phyloP scores from a whole-genome alignment of 1,284 basidiomycete species.

The Leccinum pallidistipes region DNA sequence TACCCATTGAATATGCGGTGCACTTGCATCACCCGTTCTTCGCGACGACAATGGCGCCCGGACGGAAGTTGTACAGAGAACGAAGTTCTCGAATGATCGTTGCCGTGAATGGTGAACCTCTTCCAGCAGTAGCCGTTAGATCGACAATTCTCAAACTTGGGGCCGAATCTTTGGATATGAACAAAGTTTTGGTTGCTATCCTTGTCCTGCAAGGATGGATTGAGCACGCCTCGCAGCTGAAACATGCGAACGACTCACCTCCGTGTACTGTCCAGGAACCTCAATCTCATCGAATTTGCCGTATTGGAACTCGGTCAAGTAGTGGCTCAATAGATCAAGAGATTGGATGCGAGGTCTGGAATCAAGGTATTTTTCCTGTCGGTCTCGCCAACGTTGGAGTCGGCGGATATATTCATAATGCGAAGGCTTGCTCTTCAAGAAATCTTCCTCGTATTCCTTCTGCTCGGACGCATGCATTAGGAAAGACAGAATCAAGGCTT shows the following conservation, averaged over 20 bases:
- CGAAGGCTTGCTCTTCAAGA: slow-evolving; percentile 79
- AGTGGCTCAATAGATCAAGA: slow-evolving; percentile 91
- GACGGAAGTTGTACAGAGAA: slow-evolving; percentile 94
- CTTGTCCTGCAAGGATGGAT: slow-evolving; percentile 64
- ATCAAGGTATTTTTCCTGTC: slow-evolving; percentile 87
- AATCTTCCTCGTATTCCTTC: slow-evolving; percentile 93
- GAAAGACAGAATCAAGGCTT: not conserved
- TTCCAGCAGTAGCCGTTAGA: slow-evolving; percentile 87
- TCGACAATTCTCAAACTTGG: slow-evolving; percentile 89
- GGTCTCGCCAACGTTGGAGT: slow-evolving; percentile 92
- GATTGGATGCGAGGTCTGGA: slow-evolving; percentile 81
- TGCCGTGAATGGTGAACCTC: slow-evolving; percentile 90
- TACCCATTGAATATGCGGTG: slow-evolving; percentile 93
- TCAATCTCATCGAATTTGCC: slow-evolving; percentile 98
- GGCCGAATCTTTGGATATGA: slow-evolving; percentile 88
- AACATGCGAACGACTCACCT: slow-evolving; percentile 50
- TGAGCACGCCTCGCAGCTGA: slow-evolving; percentile 4
- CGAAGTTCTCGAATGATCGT: slow-evolving; percentile 85
- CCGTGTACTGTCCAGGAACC: slow-evolving; percentile 97
- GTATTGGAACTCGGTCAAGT: slow-evolving; percentile 97
- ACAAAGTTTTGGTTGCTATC: slow-evolving; percentile 94
- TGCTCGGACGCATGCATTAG: slow-evolving; percentile 33
- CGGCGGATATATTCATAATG: slow-evolving; percentile 89
- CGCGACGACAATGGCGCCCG: slow-evolving; percentile 85
- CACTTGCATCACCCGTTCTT: slow-evolving; percentile 92